Base-by-base conservation (phyloP, 2,329 filamentous ascomycete genomes). In the Aquanectria penicillioides region DNA sequence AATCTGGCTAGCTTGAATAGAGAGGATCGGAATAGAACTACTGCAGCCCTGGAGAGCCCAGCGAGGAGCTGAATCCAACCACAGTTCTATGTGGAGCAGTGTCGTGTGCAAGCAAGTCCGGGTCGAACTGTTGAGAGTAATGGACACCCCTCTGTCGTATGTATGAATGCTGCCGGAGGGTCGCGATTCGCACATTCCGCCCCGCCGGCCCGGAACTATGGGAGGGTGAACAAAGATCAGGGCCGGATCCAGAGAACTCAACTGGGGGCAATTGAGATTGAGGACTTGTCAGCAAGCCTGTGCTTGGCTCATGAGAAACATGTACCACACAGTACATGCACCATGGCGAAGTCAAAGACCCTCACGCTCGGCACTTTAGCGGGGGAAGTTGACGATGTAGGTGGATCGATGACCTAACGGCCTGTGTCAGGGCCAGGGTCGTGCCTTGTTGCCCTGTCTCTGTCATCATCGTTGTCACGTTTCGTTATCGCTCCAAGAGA, bases 401-500 rank as follows among this genome's bases (percentile, higher is more conserved):
- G 38, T 50, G 46, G 40, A 47, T 37, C 48, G 26, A 26, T 29
- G n/a, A 29, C 20, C 13, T 18, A 29, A 23, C 15, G 40, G 33
- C 18, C 23, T 33, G n/a, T 31, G 40, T n/a, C 31, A 53, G 29
- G 9, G 22, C 38, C 22, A 8, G 22, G 25, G 8, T 44, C 13
- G 26, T 44, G 41, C 11, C 15, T 23, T 26, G 12, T 43, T 44
- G 41, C 11, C 15, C 29, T 26, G 12, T 43, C 38, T 36, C 38
- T 38, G 33, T 38, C 36, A 57, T 59, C 31, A 28, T 36, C 48
- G 29, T 44, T 38, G 37, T 47, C 56, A 36, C 22, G 29, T 31
- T 44, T 43, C 53, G 33, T 31, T 26, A 52, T 38, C 56, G 58
- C 33, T 22, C 48, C 23, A 22, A 37, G 25, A 13, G 13, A 38